Evolutionary conservation across 164 flowering plant species (phyloP).

Genomic region (Vitis vinifera): ASM3070453v1 NC_081806.1:7389001-7389500

Average conservation of each 20-base stretch:
- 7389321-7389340: constrained; percentile 66
- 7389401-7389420: constrained; percentile 22
- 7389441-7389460: constrained; percentile 89
- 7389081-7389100: constrained; percentile 77
- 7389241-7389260: constrained; percentile 81
- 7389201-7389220: constrained; percentile 70
- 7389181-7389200: constrained; percentile 69
- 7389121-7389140: constrained; percentile 8
- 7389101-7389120: constrained; percentile 44
- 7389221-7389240: constrained; percentile 79
- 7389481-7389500: constrained; percentile 29
- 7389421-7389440: constrained; percentile 57
- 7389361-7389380: constrained; percentile 12
- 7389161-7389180: constrained; percentile 5
- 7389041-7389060: constrained; percentile 79
- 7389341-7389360: constrained; percentile 31
- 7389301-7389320: constrained; percentile 69
- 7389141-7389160: background rate
- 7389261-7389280: constrained; percentile 32
- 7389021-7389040: constrained; percentile 87
- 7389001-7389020: constrained; percentile 45
- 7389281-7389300: constrained; percentile 26
- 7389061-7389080: constrained; percentile 90
- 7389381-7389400: constrained; percentile 20
- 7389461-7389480: constrained; percentile 72